Base-by-base conservation (phyloP, 2,329 filamentous ascomycete species). In the Raffaelea albimanens region DNA sequence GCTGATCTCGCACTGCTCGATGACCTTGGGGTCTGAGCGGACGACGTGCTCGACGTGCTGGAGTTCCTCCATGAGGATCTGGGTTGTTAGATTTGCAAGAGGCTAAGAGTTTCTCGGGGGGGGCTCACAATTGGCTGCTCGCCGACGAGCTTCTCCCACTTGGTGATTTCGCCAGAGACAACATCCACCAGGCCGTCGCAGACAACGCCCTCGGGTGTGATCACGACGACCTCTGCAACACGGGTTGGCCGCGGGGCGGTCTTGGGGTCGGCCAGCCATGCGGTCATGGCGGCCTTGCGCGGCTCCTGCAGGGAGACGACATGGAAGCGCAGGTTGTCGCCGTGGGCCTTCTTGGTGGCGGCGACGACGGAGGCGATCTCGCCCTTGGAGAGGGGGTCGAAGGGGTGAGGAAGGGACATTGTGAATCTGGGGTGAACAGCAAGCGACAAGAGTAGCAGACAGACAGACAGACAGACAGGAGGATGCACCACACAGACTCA, bases 11-110 rank as follows among this genome's bases (percentile, higher is more conserved):
- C 90, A 96, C 64, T 95, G 89, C 65, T 95, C 87, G 55, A 95
- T 93, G 51, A 95, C 88, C 58, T 84, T 85, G 14, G 86, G 79
- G 60, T 95, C 87, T 57, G 80, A 82, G 54, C 89, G 79, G 50
- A 81, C 78, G 41, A 90, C 67, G 48, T 76, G 72, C 66, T 96
- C 90, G 1, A 95, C 89, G 47, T 80, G 74, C 57, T 88, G 78
- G 33, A 95, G 73, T 62, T 95, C 90, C 60, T 95, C 89, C 78
- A 94, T 88, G 0, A 87, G 95, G 60, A 95, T 94, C 80, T 85
- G 23, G 10, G 2, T 3, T 19, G 40, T 40, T 29, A 38, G 42
- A 5, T 29, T 29, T 29, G 25, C 25, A 13, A 7, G 25, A 29
- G 25, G n/a, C n/a, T 29, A 29, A 7, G 25, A 29, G 7, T 7